Percentiles rank a stretch among this genome's conserved stretches.
These are phyloP conservation scores for Liquidambar formosana DNA, from an alignment of 164 flowering plant genomes.

Conservation along the genomic window DNA sequence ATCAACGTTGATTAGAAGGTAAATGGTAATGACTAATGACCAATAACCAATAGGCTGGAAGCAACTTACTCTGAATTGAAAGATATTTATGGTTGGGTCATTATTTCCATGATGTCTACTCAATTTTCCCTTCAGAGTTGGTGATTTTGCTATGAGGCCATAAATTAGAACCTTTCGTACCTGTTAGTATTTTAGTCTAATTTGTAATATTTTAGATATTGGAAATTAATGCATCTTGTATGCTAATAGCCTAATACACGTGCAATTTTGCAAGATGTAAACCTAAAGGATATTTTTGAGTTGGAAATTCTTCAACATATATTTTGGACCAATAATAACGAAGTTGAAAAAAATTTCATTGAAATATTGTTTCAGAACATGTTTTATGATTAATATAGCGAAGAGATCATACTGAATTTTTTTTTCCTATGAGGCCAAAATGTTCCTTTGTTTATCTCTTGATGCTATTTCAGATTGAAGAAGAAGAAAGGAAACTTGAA, in stretches of 20 bases:
- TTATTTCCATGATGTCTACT: background rate
- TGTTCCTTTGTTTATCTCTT: conserved; percentile 8
- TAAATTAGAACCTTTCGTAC: background rate
- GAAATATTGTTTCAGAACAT: background rate
- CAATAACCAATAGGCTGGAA: background rate
- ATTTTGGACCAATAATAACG: background rate
- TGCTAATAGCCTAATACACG: background rate
- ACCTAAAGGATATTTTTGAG: background rate
- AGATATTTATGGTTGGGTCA: background rate
- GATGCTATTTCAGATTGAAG: conserved; percentile 66
- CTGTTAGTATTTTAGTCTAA: background rate
- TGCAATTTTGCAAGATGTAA: background rate
- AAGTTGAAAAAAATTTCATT: background rate
- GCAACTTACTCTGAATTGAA: background rate
- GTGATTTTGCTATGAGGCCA: background rate
- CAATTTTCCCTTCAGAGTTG: background rate
- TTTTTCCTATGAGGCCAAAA: background rate
- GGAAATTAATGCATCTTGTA: background rate
- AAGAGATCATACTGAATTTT: background rate
- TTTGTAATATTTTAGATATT: background rate
- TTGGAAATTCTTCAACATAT: background rate
- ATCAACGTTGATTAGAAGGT: background rate
- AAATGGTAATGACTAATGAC: background rate
- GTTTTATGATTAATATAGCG: too few species aligned
- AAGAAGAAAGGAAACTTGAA: conserved; percentile 90